phyloP scores from a whole-genome alignment of 805 yeast species.

The Wickerhamomyces canadensis region DNA sequence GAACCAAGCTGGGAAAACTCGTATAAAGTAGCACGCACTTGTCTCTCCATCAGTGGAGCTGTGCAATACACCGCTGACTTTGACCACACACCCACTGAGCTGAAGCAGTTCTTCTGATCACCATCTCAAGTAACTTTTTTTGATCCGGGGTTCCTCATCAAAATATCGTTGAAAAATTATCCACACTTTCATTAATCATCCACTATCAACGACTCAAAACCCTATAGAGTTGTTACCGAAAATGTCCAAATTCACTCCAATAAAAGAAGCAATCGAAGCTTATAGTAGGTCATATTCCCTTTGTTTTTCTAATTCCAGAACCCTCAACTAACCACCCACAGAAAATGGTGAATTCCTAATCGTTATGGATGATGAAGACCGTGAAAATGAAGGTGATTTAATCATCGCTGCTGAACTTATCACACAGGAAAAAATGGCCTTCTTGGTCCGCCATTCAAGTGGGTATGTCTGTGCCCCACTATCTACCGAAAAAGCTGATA shows the following conservation, averaged over 20 bases:
- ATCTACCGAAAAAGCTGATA: slow-evolving; percentile 70
- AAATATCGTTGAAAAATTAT: background rate
- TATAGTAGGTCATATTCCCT: slow-evolving; percentile 36
- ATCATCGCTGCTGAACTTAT: slow-evolving; percentile 84
- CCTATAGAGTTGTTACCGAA: too few species aligned
- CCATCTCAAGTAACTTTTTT: background rate
- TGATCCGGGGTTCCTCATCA: background rate
- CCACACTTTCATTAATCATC: background rate
- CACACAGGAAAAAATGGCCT: slow-evolving; percentile 88
- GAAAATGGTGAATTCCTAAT: slow-evolving; percentile 56
- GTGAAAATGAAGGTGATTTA: slow-evolving; percentile 97
- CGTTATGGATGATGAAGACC: slow-evolving; percentile 94
- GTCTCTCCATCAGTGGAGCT: too few species aligned
- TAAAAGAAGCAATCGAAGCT: slow-evolving; percentile 69
- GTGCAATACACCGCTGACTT: too few species aligned
- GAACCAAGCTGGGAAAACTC: too few species aligned
- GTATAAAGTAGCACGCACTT: too few species aligned
- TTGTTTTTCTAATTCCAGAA: background rate
- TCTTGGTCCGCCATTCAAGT: slow-evolving; percentile 76
- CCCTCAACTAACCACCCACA: slow-evolving; percentile 6
- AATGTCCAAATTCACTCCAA: slow-evolving; percentile 37
- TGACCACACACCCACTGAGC: too few species aligned
- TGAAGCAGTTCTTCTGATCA: background rate
- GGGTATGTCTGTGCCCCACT: slow-evolving; percentile 95
- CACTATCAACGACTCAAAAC: background rate